Evolutionary conservation across 768 basidiomycete species (phyloP), one percentile per base, ranked within the genome.

Genomic region (Tylopilus subfusipes): DNA sequence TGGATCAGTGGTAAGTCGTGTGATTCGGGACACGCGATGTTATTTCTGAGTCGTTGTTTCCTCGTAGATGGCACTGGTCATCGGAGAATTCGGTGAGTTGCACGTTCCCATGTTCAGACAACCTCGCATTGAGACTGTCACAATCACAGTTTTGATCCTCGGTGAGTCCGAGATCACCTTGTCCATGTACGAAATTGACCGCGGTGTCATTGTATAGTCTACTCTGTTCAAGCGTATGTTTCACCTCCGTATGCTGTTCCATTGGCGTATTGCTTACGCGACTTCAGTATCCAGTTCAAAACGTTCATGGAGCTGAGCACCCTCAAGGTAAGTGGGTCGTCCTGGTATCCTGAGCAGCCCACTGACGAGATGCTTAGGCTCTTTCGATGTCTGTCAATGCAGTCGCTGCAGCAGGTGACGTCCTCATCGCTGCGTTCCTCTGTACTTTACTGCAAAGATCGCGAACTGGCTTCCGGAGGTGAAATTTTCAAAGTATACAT

Each of bases 371-470:
- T 3, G 10, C 7, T 4, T 27, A 68, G 67, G 27, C 71, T 11
- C 65, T 83, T 42, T 80, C 82, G 0, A 80, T 82, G 50, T 72
- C 82, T 1, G 77, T 84, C 58, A 83, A 84, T 55, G 83, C 78
- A 1, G 64, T 82, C 12, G 80, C 81, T 0, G 80, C 79, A 1
- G 72, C 72, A 16, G 73, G 75, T 2, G 83, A 84, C 45, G 71
- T 84, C 16, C 63, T 79, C 8, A 84, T 84, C 30, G 81, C 83
- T 0, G 53, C 48, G 0, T 75, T 74, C 29, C 73, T 84, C 5
- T 79, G 78, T 44, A 58, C 62, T 25, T 54, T 84, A 55, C 69
- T 84, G 39, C 77, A 81, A 38, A 70, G 57, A 21, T 77, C 80
- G 4, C 72, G 81, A 10, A 82, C 82, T 11, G 81, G 81, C 5